Evolutionary conservation across 176 grass and related monocot species (phyloP).

Genomic region (Eleusine indica): DNA sequence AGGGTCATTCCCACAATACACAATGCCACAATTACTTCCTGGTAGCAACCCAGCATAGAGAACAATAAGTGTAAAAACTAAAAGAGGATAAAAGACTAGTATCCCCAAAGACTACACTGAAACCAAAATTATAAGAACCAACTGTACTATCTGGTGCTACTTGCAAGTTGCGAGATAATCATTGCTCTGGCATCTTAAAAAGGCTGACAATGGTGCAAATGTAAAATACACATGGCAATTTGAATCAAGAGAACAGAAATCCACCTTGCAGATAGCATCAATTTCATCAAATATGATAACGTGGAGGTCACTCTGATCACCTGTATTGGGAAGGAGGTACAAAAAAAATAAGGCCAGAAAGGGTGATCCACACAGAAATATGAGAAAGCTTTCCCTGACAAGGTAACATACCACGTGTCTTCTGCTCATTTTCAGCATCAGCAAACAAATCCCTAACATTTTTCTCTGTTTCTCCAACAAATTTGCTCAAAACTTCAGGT

Average conservation of each 20-base stretch:
- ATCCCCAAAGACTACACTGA: background rate
- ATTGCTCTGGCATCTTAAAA: constrained; percentile 19
- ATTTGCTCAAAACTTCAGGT: constrained; percentile 92
- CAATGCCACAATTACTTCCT: background rate
- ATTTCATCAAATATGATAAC: constrained; percentile 99
- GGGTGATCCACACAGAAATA: constrained; percentile 27
- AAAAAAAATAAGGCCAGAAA: constrained; percentile 1
- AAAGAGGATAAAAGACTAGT: constrained; percentile 8
- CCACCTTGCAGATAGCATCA: constrained; percentile 76
- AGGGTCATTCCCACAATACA: constrained; percentile 12
- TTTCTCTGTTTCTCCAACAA: constrained; percentile 97
- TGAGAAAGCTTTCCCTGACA: constrained; percentile 6
- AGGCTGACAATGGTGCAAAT: constrained; percentile 10
- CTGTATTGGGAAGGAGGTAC: constrained; percentile 39
- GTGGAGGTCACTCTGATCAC: constrained; percentile 93
- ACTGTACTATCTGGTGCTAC: constrained; percentile 16
- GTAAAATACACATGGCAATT: background rate
- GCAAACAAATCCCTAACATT: constrained; percentile 96
- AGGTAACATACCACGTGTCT: constrained; percentile 47
- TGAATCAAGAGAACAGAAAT: background rate
- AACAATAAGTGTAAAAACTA: constrained; percentile 2
- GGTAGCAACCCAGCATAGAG: background rate
- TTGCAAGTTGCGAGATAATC: background rate
- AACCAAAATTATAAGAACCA: constrained; percentile 7
- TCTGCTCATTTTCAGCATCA: constrained; percentile 95